phyloP scores from a whole-genome alignment of 768 basidiomycete genomes.

The Mycena latifolia region DNA sequence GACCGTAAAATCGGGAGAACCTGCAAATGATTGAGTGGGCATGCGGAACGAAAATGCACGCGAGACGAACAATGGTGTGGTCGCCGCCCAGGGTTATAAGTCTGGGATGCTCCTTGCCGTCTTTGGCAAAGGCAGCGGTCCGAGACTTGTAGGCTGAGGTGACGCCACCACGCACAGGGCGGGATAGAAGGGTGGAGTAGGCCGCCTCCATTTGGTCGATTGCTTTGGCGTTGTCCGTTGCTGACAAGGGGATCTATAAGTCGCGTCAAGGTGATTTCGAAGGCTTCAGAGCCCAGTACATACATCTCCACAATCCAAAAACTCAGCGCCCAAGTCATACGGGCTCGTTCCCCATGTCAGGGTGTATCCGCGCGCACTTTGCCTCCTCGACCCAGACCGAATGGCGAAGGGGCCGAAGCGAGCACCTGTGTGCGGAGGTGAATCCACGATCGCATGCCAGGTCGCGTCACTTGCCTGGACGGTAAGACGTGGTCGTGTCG shows the following conservation, averaged over 20 bases:
- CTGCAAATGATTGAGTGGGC: constrained; percentile 26
- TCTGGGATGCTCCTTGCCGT: constrained; percentile 71
- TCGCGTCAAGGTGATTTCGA: constrained; percentile 43
- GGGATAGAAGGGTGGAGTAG: constrained; percentile 66
- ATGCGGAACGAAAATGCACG: constrained; percentile 40
- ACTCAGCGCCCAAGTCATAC: constrained; percentile 56
- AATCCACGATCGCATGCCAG: not conserved
- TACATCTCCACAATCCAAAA: constrained; percentile 77
- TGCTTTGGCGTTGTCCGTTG: constrained; percentile 73
- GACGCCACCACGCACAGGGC: constrained; percentile 51
- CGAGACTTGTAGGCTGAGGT: constrained; percentile 34
- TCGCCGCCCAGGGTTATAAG: constrained; percentile 78
- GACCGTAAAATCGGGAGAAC: constrained; percentile 74
- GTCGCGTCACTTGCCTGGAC: constrained; percentile 50
- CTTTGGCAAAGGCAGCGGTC: constrained; percentile 55
- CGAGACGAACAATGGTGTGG: constrained; percentile 67
- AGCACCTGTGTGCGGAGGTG: constrained; percentile 54
- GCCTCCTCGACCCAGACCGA: constrained; percentile 65
- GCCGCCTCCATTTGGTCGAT: constrained; percentile 78
- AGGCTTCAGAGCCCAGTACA: not conserved
- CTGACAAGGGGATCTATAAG: constrained; percentile 62
- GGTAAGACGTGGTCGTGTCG: constrained; percentile 60
- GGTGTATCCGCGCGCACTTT: constrained; percentile 57
- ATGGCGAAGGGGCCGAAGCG: constrained; percentile 76
- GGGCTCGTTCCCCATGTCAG: constrained; percentile 64